A percentile compares a stretch with the other conserved stretches of the same genome.
phyloP scores from a whole-genome alignment of 2,329 filamentous ascomycete species.

The Paecilomyces fulvus region DNA sequence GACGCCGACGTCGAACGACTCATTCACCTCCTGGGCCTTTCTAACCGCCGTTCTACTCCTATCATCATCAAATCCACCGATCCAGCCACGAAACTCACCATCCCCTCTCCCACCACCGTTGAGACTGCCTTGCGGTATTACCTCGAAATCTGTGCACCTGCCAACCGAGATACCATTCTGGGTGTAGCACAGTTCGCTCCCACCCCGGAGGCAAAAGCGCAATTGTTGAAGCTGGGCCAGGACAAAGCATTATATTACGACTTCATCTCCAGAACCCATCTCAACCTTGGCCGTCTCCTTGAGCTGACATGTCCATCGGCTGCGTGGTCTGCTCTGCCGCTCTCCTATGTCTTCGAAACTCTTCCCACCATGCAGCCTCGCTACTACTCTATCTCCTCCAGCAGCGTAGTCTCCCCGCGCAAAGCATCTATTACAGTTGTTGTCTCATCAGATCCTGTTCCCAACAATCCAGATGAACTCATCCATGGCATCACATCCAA shows the following conservation, averaged over 20 bases:
- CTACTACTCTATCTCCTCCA: slow-evolving; percentile 18
- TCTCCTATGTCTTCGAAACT: slow-evolving; percentile 13
- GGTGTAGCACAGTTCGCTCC: slow-evolving; percentile 77
- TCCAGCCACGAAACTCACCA: slow-evolving; percentile 54
- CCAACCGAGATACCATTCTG: slow-evolving; percentile 84
- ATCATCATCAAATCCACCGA: slow-evolving; percentile 25
- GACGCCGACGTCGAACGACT: slow-evolving; percentile 79
- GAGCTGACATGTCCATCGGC: slow-evolving; percentile 3
- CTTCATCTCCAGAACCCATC: slow-evolving; percentile 63
- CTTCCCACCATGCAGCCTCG: slow-evolving; percentile 12
- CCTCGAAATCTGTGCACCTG: slow-evolving; percentile 81
- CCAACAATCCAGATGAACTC: slow-evolving; percentile 58
- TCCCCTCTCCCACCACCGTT: slow-evolving; percentile 84
- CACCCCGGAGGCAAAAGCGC: slow-evolving; percentile 65
- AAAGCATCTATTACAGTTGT: slow-evolving; percentile 69
- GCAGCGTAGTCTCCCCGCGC: slow-evolving; percentile 38
- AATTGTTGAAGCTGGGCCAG: slow-evolving; percentile 70
- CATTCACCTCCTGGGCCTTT: slow-evolving; percentile 49
- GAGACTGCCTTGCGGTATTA: slow-evolving; percentile 81
- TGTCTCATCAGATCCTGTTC: slow-evolving; percentile 67
- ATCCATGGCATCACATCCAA: slow-evolving; percentile 90
- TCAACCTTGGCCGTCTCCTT: slow-evolving; percentile 46
- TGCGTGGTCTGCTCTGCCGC: slow-evolving; percentile 11
- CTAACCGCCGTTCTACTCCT: slow-evolving; percentile 23
- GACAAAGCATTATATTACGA: slow-evolving; percentile 82